Evolutionary conservation across 305 asterid genomes (phyloP).

Genomic region (Solanum chacoense): DNA sequence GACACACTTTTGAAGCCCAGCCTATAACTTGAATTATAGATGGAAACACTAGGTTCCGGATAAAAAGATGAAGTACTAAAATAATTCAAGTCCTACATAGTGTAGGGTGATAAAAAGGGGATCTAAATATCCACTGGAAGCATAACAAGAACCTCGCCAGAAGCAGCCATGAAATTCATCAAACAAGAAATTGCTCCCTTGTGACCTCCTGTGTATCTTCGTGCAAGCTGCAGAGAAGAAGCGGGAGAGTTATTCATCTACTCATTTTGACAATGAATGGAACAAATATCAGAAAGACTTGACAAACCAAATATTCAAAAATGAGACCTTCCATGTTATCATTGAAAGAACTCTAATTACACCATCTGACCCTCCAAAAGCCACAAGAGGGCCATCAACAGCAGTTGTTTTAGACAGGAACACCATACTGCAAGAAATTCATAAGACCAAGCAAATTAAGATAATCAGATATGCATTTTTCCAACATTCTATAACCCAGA

Average conservation of each 20-base stretch:
- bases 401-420: constrained; percentile 69
- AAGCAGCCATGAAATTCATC: constrained; percentile 95
- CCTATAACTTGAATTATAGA: neutral
- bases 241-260: neutral
- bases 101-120: neutral
- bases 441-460: constrained; percentile 14
- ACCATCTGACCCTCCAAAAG: constrained; percentile 99
- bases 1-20: neutral
- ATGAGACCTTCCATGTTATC: constrained; percentile 93
- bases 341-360: constrained; percentile 98
- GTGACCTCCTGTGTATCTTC: constrained; percentile 99
- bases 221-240: constrained; percentile 67
- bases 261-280: neutral
- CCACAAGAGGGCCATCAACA: constrained; percentile 97
- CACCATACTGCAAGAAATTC: constrained; percentile 69
- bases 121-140: neutral
- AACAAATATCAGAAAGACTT: neutral
- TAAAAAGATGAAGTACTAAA: neutral
- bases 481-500: neutral
- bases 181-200: constrained; percentile 94
- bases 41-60: neutral
- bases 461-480: neutral
- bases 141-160: constrained; percentile 71
- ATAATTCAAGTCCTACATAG: neutral
- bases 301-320: constrained; percentile 1